Conservation (phyloP, 345 rosid genomes). For the Hirschfeldia incana region DNA sequence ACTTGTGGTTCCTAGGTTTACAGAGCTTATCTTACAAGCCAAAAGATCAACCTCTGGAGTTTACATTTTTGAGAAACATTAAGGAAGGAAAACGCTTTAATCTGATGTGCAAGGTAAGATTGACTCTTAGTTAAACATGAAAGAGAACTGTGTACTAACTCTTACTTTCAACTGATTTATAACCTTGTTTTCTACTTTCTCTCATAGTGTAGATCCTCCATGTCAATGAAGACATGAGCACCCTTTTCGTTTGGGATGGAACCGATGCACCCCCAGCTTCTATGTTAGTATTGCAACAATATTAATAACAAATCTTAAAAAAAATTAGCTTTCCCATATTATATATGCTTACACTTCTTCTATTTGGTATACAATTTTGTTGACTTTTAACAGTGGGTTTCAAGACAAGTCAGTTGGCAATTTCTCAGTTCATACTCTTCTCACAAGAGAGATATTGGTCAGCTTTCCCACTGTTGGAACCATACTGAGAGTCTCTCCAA, state of each 20-base stretch:
- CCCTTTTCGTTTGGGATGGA: conserved; percentile 79
- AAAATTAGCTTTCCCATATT: too few species aligned
- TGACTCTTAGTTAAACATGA: too few species aligned
- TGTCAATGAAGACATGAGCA: conserved; percentile 42
- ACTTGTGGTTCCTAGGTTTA: conserved; percentile 8
- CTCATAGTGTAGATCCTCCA: conserved; percentile 56
- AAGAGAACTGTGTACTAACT: too few species aligned
- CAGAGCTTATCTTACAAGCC: conserved; percentile 1
- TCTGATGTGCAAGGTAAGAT: conserved; percentile 58
- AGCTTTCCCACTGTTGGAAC: conserved; percentile 81
- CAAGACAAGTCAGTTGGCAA: conserved; percentile 1
- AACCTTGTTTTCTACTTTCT: background rate
- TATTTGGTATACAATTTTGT: background rate
- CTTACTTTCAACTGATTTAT: too few species aligned
- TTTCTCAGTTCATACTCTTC: conserved; percentile 38
- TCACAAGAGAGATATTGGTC: conserved; percentile 57
- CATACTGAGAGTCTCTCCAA: conserved; percentile 55
- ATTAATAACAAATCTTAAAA: too few species aligned
- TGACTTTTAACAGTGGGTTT: conserved; percentile 7
- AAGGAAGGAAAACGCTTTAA: conserved; percentile 47
- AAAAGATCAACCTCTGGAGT: background rate
- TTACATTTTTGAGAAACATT: conserved; percentile 59
- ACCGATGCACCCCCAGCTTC: conserved; percentile 63
- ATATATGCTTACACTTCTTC: background rate
- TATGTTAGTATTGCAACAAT: background rate